These are phyloP conservation scores for Leucogyrophana mollusca DNA, from an alignment of 768 basidiomycete species.

Conservation along the genomic window DNA sequence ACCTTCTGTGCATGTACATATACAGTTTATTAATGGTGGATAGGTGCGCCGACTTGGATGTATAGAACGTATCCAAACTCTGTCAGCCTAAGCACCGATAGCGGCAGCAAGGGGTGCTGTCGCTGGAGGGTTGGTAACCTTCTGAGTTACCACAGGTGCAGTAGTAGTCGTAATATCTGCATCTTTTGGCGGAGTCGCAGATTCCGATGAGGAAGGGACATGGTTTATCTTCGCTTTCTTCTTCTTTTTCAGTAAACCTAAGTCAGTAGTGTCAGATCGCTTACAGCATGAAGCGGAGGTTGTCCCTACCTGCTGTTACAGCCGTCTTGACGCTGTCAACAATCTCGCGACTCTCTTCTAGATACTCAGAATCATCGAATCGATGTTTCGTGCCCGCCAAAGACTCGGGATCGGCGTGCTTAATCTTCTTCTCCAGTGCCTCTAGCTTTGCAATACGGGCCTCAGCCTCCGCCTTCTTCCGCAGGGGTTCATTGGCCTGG, in stretches of 20 bases:
- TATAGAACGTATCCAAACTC: too few relatives aligned
- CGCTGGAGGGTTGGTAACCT: slow-evolving; percentile 3
- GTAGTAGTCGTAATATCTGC: neutral
- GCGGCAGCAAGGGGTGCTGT: slow-evolving; percentile 10
- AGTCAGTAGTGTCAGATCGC: slow-evolving; percentile 19
- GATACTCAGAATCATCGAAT: slow-evolving; percentile 88
- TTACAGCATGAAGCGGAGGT: neutral
- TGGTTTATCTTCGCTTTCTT: slow-evolving; percentile 59
- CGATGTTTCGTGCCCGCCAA: slow-evolving; percentile 79
- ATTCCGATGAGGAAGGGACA: slow-evolving; percentile 11
- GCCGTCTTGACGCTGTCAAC: slow-evolving; percentile 91
- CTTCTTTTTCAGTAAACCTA: slow-evolving; percentile 72
- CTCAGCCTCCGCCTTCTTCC: slow-evolving; percentile 74
- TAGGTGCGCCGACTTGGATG: too few relatives aligned
- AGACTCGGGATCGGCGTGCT: slow-evolving; percentile 40
- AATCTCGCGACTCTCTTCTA: slow-evolving; percentile 89
- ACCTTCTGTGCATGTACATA: too few relatives aligned
- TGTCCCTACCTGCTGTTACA: slow-evolving; percentile 85
- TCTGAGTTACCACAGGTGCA: neutral
- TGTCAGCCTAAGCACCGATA: too few relatives aligned
- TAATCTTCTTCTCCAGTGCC: slow-evolving; percentile 76
- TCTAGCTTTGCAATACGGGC: slow-evolving; percentile 82
- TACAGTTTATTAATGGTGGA: too few relatives aligned
- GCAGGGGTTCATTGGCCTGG: slow-evolving; percentile 79
- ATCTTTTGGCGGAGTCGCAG: slow-evolving; percentile 20